Evolutionary conservation across 2,329 filamentous ascomycete genomes (phyloP), one percentile per base, ranked within the genome.

Genomic region (Aureobasidium leucospermi): DNA sequence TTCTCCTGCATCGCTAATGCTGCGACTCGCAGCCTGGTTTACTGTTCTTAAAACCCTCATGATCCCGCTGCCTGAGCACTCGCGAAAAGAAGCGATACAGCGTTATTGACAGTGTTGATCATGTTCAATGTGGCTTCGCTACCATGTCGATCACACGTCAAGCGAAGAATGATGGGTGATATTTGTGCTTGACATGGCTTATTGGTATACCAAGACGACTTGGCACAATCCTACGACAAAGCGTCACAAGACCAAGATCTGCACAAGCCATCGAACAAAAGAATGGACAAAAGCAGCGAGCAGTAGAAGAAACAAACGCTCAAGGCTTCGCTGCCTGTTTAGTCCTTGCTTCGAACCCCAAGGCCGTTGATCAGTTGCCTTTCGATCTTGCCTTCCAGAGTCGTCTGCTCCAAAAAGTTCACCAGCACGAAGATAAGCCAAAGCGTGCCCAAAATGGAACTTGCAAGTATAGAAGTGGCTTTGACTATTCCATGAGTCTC

Each of bases 191-290:
- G 9, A 28, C 7, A 29, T 39, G 13, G 23, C 48, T 52, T 52
- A 19, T 23, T 52, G 34, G 48, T 52, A 41, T 52, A 52, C 34
- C 39, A 52, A 34, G 16, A 9, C 46, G 31, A 13, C 48, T 52
- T 52, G 48, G 48, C 48, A 31, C n/a, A 51, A 41, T 52, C 36
- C 48, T 52, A 9, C 36, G 48, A 52, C 36, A 52, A 19, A 10
- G 6, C 46, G 31, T 49, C 46, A 49, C 32, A 23, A 49, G 46
- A 49, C 32, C 16, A 1, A 3, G 15, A 13, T 6, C 29, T 9
- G 31, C 46, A 49, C 23, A 23, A n/a, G 31, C n/a, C 16, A 41
- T 41, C 23, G 11, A 42, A 3, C 32, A 15, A 19, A 3, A 11
- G n/a, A 7, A 16, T 4, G 16, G 16, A 7, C 46, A 23, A 49